These are phyloP conservation scores for Edaphochlamys debaryana DNA, from an alignment of 139 green algal genomes.

Conservation along the genomic window DNA sequence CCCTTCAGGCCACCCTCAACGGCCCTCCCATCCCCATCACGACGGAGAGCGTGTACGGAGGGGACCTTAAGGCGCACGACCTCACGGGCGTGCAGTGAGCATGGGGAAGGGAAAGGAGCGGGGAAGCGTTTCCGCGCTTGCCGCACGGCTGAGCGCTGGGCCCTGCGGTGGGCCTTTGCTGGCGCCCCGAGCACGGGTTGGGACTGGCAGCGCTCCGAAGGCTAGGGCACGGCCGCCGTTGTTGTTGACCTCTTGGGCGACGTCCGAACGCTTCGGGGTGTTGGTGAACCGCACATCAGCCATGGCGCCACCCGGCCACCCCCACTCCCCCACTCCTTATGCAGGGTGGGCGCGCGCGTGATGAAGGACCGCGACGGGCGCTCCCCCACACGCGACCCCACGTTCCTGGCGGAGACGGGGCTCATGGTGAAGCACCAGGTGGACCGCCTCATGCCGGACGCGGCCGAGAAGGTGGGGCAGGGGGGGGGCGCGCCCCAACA, in stretches of 20 bases:
- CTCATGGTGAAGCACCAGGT: constrained; percentile 33
- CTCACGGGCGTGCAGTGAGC: constrained; percentile 25
- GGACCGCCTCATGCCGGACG: constrained; percentile 35
- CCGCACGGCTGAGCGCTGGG: too few relatives aligned
- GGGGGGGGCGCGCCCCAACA: neutral
- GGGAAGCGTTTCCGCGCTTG: too few relatives aligned
- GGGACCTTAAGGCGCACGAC: constrained; percentile 43
- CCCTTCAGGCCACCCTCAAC: neutral
- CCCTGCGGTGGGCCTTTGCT: too few relatives aligned
- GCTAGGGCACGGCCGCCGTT: too few relatives aligned
- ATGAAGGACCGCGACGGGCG: constrained; percentile 56
- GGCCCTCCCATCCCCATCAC: neutral
- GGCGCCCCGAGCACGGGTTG: too few relatives aligned
- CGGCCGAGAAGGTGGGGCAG: neutral
- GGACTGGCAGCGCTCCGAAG: too few relatives aligned
- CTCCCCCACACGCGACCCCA: constrained; percentile 51
- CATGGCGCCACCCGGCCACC: too few relatives aligned
- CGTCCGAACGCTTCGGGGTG: too few relatives aligned
- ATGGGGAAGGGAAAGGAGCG: too few relatives aligned
- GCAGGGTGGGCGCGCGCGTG: constrained; percentile 56
- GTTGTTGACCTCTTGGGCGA: too few relatives aligned
- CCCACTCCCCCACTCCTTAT: too few relatives aligned
- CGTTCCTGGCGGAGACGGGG: constrained; percentile 60
- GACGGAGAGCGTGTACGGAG: constrained; percentile 44
- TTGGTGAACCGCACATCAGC: too few relatives aligned